Base-by-base conservation (phyloP, 179 eudicot genomes). In the Monotropa hypopitys region DNA sequence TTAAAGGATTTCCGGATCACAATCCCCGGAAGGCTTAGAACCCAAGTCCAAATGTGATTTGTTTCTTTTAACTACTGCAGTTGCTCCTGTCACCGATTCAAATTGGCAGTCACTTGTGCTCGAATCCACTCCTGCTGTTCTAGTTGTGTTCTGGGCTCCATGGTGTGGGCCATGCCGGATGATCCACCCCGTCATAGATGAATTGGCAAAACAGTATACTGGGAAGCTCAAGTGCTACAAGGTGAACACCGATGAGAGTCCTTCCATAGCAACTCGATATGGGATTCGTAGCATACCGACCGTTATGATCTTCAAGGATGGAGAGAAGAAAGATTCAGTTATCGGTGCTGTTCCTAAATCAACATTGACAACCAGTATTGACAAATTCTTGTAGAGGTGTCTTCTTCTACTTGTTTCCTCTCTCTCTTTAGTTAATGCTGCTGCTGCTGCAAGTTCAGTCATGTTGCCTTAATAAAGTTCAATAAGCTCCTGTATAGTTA, bases 151-250 rank as follows among this genome's bases (percentile, higher is more conserved):
- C 78, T 95, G 95, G 97, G 97, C 97, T 65, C 97, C 97, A 46
- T 95, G 99, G 99, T 95, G 99, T 53, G 99, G 97, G 35, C 99
- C 99, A 4, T 95, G 99, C 84, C 88, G 97, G 63, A 91, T 93
- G 87, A 89, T 95, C 74, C 87, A 88, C 66, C 97, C 97, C 8
- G 80, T 89, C 20, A 86, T 95, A 3, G 89, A 95, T 57, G 97
- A 93, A 77, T 75, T 95, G 65, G 89, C 99, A 47, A 85, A 84
- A 82, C 79, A 91, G 67, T 93, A 85, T 71, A 78, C 87, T 20
- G 97, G 93, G 50, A 90, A 89, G 83, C 90, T 95, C 79, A 88
- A 87, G 75, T 92, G 89, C 81, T 95, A 77, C 87, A 92, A 91
- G 78, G 85, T 95, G 9, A 91, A 95, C 85, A 93, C 97, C 0